These are phyloP conservation scores for Raphanus raphanistrum DNA, from an alignment of 345 rosid species.

Conservation along the genomic window DNA sequence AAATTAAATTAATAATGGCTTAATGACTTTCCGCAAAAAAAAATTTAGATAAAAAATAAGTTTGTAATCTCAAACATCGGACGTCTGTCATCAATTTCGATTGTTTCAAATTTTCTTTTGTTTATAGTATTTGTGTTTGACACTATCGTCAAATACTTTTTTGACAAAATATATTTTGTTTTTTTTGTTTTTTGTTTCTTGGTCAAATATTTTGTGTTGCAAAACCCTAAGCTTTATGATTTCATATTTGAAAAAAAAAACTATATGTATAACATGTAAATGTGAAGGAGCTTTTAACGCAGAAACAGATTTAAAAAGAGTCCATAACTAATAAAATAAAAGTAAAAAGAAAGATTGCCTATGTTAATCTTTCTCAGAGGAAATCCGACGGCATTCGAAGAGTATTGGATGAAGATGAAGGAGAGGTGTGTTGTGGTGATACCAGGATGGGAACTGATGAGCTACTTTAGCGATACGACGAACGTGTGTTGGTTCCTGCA, in stretches of 20 bases:
- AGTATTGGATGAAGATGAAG: slow-evolving; percentile 60
- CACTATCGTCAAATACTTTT: background rate
- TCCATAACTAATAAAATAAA: background rate
- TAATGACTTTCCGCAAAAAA: background rate
- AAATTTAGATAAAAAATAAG: background rate
- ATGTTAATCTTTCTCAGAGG: slow-evolving; percentile 50
- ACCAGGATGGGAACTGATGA: slow-evolving; percentile 64
- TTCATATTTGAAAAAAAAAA: background rate
- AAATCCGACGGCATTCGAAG: slow-evolving; percentile 63
- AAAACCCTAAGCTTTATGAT: background rate
- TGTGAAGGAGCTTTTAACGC: background rate
- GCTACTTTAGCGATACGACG: slow-evolving; percentile 59
- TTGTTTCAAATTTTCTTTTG: background rate
- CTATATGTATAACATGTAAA: background rate
- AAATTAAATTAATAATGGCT: background rate
- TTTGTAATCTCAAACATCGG: background rate
- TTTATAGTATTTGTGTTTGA: background rate
- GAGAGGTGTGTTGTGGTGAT: slow-evolving; percentile 62
- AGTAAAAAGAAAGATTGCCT: background rate
- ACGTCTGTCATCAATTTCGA: background rate
- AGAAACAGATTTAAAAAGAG: background rate
- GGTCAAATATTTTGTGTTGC: background rate
- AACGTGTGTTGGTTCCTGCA: slow-evolving; percentile 76
- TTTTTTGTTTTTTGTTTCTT: too few species aligned
- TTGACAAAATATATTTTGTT: too few species aligned